Percentiles rank a stretch among this genome's conserved stretches.
phyloP scores from a whole-genome alignment of 2,329 filamentous ascomycete species.

The Bertia moriformis region DNA sequence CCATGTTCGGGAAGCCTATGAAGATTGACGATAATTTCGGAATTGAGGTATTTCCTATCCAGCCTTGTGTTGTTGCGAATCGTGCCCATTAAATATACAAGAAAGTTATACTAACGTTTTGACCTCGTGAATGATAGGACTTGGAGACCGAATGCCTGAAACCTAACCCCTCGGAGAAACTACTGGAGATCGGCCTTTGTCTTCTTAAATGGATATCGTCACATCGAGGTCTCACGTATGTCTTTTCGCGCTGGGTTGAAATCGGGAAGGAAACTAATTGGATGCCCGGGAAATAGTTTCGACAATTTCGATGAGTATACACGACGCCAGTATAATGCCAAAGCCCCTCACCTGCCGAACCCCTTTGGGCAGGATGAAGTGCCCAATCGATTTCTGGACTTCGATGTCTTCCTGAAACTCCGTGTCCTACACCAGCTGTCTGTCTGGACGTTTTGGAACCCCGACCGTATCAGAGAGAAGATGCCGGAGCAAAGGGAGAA shows the following conservation, averaged over 20 bases:
- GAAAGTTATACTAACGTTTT: too few species aligned
- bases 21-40: slow-evolving; percentile 51
- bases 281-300: slow-evolving; percentile 22
- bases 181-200: slow-evolving; percentile 44
- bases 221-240: slow-evolving; percentile 50
- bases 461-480: slow-evolving; percentile 44
- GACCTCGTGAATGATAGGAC: too few species aligned
- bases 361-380: slow-evolving; percentile 48
- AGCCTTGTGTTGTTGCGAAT: background rate
- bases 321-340: slow-evolving; percentile 47
- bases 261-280: too few species aligned
- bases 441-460: slow-evolving; percentile 48
- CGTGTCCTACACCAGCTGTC: slow-evolving; percentile 46
- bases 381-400: slow-evolving; percentile 40
- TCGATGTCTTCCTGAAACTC: slow-evolving; percentile 45
- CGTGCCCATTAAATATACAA: too few species aligned
- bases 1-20: slow-evolving; percentile 43
- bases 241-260: too few species aligned
- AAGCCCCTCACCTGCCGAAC: slow-evolving; percentile 37
- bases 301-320: slow-evolving; percentile 57
- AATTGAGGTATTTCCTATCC: slow-evolving; percentile 37
- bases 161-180: slow-evolving; percentile 34
- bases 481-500: slow-evolving; percentile 38
- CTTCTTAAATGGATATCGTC: slow-evolving; percentile 54
- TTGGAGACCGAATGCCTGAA: slow-evolving; percentile 48